A percentile compares a stretch with the other conserved stretches of the same genome.
Evolutionary conservation across 192 early-diverging fungal species (phyloP).

Genomic region (Backusella liffmaniae): DNA sequence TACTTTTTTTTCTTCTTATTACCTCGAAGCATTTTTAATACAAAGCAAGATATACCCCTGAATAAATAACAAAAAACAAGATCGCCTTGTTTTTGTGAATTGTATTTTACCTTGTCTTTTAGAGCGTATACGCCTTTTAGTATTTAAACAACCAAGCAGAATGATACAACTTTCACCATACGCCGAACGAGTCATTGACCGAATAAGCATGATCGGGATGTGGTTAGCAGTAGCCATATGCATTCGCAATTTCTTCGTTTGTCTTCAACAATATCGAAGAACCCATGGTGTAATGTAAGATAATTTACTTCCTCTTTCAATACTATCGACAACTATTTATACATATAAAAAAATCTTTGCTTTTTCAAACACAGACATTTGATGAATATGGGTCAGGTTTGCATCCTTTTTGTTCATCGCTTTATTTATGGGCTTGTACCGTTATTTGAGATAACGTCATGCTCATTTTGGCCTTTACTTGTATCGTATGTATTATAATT

Average conservation of each 20-base stretch:
- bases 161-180: slow-evolving; percentile 29
- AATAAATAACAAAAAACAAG: not conserved
- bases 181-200: slow-evolving; percentile 27
- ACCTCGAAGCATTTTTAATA: not conserved
- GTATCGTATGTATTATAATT: slow-evolving; percentile 34
- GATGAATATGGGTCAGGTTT: slow-evolving; percentile 28
- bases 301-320: not conserved
- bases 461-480: slow-evolving; percentile 31
- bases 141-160: not conserved
- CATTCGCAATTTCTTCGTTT: slow-evolving; percentile 27
- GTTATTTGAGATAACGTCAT: slow-evolving; percentile 32
- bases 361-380: slow-evolving; percentile 26
- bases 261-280: slow-evolving; percentile 30
- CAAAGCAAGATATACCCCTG: not conserved
- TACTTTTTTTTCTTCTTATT: not conserved
- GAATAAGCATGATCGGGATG: slow-evolving; percentile 31
- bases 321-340: not conserved
- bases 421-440: slow-evolving; percentile 31
- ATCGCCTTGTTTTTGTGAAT: not conserved
- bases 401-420: slow-evolving; percentile 23
- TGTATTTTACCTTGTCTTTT: not conserved
- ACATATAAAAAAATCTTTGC: not conserved
- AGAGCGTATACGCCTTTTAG: slow-evolving; percentile 4
- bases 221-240: slow-evolving; percentile 34
- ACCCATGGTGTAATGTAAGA: slow-evolving; percentile 30